Conservation (phyloP, 2,329 filamentous ascomycete genomes). For the Ilyonectria mors-panacis region DNA sequence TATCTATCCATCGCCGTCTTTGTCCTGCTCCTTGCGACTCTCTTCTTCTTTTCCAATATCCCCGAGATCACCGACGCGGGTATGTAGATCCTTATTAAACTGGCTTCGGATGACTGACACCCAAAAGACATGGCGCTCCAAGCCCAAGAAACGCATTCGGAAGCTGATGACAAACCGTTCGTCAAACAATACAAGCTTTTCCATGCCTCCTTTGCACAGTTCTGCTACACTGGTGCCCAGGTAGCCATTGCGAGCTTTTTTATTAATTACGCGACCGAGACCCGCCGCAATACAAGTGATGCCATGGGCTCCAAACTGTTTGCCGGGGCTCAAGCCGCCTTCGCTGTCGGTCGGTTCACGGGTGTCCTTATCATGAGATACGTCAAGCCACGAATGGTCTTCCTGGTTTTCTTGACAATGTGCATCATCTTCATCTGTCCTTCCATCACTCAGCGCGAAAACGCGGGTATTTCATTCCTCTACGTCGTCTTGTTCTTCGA, state of each 20-base stretch:
- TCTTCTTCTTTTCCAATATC: slow-evolving; percentile 78
- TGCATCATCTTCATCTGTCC: slow-evolving; percentile 75
- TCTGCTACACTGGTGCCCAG: slow-evolving; percentile 84
- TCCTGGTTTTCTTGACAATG: slow-evolving; percentile 74
- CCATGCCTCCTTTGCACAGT: slow-evolving; percentile 82
- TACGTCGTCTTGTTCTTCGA: slow-evolving; percentile 84
- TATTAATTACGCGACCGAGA: slow-evolving; percentile 80
- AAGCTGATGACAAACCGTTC: slow-evolving; percentile 73
- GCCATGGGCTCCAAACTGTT: slow-evolving; percentile 76
- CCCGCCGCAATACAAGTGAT: slow-evolving; percentile 65
- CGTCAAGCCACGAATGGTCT: slow-evolving; percentile 76
- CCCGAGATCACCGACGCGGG: slow-evolving; percentile 76
- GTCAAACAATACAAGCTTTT: slow-evolving; percentile 82
- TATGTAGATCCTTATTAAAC: slow-evolving; percentile 33
- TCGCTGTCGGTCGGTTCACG: slow-evolving; percentile 80
- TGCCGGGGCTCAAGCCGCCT: slow-evolving; percentile 81
- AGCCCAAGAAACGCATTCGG: slow-evolving; percentile 67
- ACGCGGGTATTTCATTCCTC: slow-evolving; percentile 71
- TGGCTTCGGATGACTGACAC: neutral
- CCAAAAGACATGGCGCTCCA: slow-evolving; percentile 74
- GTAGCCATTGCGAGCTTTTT: slow-evolving; percentile 77
- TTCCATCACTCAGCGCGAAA: slow-evolving; percentile 62
- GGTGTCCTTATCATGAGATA: slow-evolving; percentile 78
- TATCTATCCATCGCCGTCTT: slow-evolving; percentile 82
- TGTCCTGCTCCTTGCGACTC: slow-evolving; percentile 74